Evolutionary conservation across 306 rosid genomes (phyloP), one percentile per base, ranked within the genome.

Genomic region (Vigna hirtella): DNA sequence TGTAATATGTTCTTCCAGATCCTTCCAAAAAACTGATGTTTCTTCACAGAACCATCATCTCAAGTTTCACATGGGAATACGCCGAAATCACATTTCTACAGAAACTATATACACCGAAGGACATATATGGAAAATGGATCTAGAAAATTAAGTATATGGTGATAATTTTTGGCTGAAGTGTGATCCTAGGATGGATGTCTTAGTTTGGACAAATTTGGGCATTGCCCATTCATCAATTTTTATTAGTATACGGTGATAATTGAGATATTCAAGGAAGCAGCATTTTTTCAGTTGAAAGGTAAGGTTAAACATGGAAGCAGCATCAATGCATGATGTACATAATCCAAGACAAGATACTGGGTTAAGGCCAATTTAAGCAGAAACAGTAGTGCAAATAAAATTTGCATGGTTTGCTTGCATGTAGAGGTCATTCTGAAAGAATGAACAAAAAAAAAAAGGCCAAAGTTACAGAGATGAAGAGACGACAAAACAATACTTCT

Each of bases 321-420:
- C 14, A 69, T 20, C 13, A 68, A 17, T n/a, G 50, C 45, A 69
- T 34, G 63, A 4, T 32, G 52, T 14, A 20, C 59, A 70, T 30
- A 58, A 56, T 63, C 12, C 47, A 63, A 48, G 72, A 59, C 40
- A 49, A 49, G 79, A 75, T 48, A 15, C 63, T 40, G 36, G 52
- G 52, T 48, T 17, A 30, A 75, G 63, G 45, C 20, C 9, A 9
- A 30, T 18, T 17, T 18, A 52, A 13, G 52, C 50, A 51, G 65
- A 14, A 34, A 12, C 34, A 7, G 72, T 28, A 34, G 18, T 49
- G 15, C n/a, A 49, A 58, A 50, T 26, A 64, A 52, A 15, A 65
- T 20, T 9, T 2, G 45, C 32, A 55, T 36, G 18, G 28, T 50
- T 65, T 51, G 8, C 14, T 40, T 8, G 45, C 45, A 5, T 8